Evolutionary conservation across 2,329 filamentous ascomycete species (phyloP).

Genomic region (Neospermospora avenae): DNA sequence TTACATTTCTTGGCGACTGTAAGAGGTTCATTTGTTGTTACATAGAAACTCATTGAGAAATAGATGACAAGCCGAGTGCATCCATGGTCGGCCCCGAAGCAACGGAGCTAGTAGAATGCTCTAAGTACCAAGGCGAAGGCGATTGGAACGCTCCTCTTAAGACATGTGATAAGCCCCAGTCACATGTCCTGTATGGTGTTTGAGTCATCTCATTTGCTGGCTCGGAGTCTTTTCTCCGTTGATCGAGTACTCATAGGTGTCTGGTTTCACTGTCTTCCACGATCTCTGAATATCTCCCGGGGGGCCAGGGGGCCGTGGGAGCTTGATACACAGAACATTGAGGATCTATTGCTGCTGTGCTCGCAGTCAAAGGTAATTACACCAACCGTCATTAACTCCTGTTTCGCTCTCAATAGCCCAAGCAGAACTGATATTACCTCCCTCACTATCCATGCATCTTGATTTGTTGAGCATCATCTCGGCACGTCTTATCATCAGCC

Average conservation of each 20-base stretch:
- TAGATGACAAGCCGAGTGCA: not conserved
- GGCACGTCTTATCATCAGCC: slow-evolving; percentile 2
- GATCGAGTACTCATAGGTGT: too few relatives aligned
- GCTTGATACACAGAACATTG: not conserved
- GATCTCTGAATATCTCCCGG: not conserved
- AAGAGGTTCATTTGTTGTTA: too few relatives aligned
- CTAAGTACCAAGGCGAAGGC: not conserved
- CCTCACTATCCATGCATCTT: slow-evolving; percentile 8
- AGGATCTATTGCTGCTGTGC: slow-evolving; percentile 17
- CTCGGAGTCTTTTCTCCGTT: too few relatives aligned
- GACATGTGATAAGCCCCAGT: not conserved
- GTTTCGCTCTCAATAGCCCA: slow-evolving; percentile 2
- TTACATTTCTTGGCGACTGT: too few relatives aligned
- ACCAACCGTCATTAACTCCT: slow-evolving; percentile 18
- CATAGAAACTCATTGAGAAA: not conserved
- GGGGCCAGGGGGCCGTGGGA: too few relatives aligned
- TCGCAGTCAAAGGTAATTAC: slow-evolving; percentile 22
- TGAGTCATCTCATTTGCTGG: too few relatives aligned
- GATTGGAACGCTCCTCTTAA: not conserved
- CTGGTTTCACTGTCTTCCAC: not conserved
- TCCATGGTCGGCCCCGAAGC: not conserved
- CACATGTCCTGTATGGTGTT: too few relatives aligned
- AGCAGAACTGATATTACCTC: slow-evolving; percentile 18
- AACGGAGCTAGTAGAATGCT: not conserved
- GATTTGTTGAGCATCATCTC: slow-evolving; percentile 8